Base-by-base conservation (phyloP, 805 yeast genomes). In the Candida maltosa region DNA sequence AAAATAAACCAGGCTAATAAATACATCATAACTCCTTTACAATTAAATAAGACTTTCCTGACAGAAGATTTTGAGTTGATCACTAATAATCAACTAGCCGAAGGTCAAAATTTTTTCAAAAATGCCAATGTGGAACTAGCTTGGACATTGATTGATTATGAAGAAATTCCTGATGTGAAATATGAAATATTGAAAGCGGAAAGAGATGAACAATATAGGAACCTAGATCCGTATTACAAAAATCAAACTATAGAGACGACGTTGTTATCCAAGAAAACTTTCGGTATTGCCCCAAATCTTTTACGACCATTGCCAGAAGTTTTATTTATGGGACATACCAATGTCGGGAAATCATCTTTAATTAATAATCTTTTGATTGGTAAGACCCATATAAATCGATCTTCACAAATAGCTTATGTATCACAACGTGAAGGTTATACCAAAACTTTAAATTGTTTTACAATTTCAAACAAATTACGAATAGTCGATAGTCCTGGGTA, bases 401-500 rank as follows among this genome's bases (percentile, higher is more conserved):
- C 55, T 3, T 40, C 48, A 2, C 56, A 38, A 16, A 35, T 34
- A 9, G 91, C 88, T 6, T 72, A 52, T 44, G 74, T 76, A 1
- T 76, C 82, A 0, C 60, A 59, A 39, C 61, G 65, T 41, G 78
- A 80, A 15, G 86, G 84, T 5, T 74, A 60, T 42, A 76, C 82
- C 3, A 71, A 73, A 34, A 73, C 91, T 4, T 60, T 88, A 50
- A 85, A 84, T 51, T 79, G 86, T 44, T 88, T 72, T 59, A 83
- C 78, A 39, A 58, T 84, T 9, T 83, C 83, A 3, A 74, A 75
- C 32, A 63, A 70, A 37, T 63, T 89, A 29, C 65, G 87, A 41
- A 48, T 89, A 3, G 75, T 87, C 2, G 97, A 89, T 52, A 74
- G 87, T 16, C 97, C 97, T 1, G 97, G 97, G 0, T 89, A 89